Base-by-base conservation (phyloP, 2,329 filamentous ascomycete genomes). In the Zymoseptoria crescenta region DNA sequence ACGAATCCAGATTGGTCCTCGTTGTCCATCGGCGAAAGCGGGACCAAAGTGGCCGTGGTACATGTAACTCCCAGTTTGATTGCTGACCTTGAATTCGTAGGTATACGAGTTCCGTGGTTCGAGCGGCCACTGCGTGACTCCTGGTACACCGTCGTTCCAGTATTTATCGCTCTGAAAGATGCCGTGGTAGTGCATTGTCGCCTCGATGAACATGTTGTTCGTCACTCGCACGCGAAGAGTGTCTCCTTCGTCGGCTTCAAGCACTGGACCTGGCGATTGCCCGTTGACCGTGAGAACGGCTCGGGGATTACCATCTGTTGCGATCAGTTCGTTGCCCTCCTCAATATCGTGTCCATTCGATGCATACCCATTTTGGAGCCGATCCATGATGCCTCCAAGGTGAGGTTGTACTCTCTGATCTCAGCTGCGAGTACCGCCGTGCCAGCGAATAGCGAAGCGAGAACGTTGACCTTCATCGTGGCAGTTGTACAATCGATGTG, bases 201-300 rank as follows among this genome's bases (percentile, higher is more conserved):
- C 76, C 6, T 66, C 65, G 8, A 74, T 67, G 49, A 27, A 21
- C 20, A 51, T 51, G 24, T 70, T 61, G 61, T 77, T 77, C 56
- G 69, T 59, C 2, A 76, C 72, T 24, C 64, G 62, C 8, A 75
- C 71, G 19, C 74, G 68, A 48, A 80, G 64, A 20, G 72, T 73
- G 62, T 80, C 78, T 8, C 77, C 78, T 1, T 68, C 70, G 60
- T 75, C 75, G 7, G 75, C 78, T 65, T 79, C 76, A 55, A 80
- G 73, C 54, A 77, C 62, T 10, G 77, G 77, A 0, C 77, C 77
- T 0, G 77, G 76, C 1, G 72, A 75, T 63, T 77, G 75, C 8
- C 73, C 73, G 64, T 77, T 77, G 53, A 74, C 69, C 4, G 59
- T 62, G 21, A 59, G 55, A 19, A 59, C 56, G 7, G 57, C 54